Evolutionary conservation across 2,329 filamentous ascomycete species (phyloP), one percentile per base, ranked within the genome.

Genomic region (Trichophyton rubrum): DNA sequence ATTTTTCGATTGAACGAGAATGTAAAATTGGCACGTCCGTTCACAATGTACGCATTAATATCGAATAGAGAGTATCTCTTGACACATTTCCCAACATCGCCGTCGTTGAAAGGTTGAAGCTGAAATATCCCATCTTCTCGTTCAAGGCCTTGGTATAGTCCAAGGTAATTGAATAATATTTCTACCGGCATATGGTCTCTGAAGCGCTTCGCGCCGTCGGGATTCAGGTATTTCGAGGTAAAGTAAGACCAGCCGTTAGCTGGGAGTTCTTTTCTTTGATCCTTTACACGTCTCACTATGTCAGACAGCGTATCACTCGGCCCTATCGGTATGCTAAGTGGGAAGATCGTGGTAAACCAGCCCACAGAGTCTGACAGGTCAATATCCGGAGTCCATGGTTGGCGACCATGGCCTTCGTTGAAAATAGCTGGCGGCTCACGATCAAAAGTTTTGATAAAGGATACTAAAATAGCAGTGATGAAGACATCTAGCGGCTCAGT

Each of bases 291-390:
- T 56, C 69, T 71, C 59, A 74, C 63, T 2, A 65, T 70, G 8
- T 73, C 65, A 13, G 68, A 47, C 7, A 73, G 61, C 35, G 66
- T 66, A 56, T 58, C 41, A 6, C 55, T 22, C 7, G 43, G 35
- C 0, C 67, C 64, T 2, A 24, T 27, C 15, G 67, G 62, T 1
- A 75, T 66, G 47, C 70, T 68, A 3, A 79, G 64, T 15, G 76
- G 77, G n/a, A 70, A 73, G 59, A 79, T 69, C 38, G 77, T 76
- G 0, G 77, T 79, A 60, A 79, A 80, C 78, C 78, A 80, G 5
- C 78, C 78, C 6, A 79, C 71, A 0, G 77, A 79, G 24, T 73
- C 66, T 0, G 77, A 77, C 1, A 79, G 69, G 55, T 79, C 77
- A 57, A 79, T 70, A 17, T 66, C 70, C 1, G 70, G 38, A 61